Percentiles rank a stretch among this genome's conserved stretches.
phyloP scores from a whole-genome alignment of 2,329 filamentous ascomycete genomes.

The Apiospora kogelbergensis region DNA sequence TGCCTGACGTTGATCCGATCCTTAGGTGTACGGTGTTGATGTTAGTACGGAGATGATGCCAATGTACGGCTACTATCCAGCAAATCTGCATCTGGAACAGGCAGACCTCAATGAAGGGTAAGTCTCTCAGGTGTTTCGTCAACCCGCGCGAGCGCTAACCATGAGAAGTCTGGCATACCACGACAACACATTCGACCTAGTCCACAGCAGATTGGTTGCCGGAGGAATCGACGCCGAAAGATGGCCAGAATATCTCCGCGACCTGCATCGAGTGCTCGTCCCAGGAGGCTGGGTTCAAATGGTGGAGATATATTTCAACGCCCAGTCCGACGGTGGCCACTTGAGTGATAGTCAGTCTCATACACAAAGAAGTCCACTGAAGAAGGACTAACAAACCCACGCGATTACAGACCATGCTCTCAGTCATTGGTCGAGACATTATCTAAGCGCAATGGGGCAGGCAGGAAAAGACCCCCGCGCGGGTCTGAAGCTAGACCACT shows the following conservation, averaged over 20 bases:
- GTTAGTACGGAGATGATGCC: slow-evolving; percentile 58
- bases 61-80: slow-evolving; percentile 53
- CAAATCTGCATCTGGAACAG: slow-evolving; percentile 69
- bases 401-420: slow-evolving; percentile 58
- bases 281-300: slow-evolving; percentile 85
- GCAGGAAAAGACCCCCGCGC: slow-evolving; percentile 66
- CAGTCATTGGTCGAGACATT: slow-evolving; percentile 65
- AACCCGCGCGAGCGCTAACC: background rate
- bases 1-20: slow-evolving; percentile 15
- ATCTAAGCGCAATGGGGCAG: slow-evolving; percentile 58
- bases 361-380: slow-evolving; percentile 12
- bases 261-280: slow-evolving; percentile 70
- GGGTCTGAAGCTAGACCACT: slow-evolving; percentile 57
- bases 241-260: slow-evolving; percentile 75
- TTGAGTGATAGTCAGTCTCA: slow-evolving; percentile 57
- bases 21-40: slow-evolving; percentile 70
- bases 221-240: slow-evolving; percentile 70
- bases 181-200: slow-evolving; percentile 73
- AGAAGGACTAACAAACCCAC: slow-evolving; percentile 11
- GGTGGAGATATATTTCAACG: slow-evolving; percentile 82
- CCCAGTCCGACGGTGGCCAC: slow-evolving; percentile 83
- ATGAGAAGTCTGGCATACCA: slow-evolving; percentile 47
- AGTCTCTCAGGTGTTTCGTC: slow-evolving; percentile 22
- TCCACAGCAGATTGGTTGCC: slow-evolving; percentile 74
- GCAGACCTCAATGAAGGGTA: slow-evolving; percentile 69